These are phyloP conservation scores for Bullera alba DNA, from an alignment of 768 basidiomycete species.

Conservation along the genomic window DNA sequence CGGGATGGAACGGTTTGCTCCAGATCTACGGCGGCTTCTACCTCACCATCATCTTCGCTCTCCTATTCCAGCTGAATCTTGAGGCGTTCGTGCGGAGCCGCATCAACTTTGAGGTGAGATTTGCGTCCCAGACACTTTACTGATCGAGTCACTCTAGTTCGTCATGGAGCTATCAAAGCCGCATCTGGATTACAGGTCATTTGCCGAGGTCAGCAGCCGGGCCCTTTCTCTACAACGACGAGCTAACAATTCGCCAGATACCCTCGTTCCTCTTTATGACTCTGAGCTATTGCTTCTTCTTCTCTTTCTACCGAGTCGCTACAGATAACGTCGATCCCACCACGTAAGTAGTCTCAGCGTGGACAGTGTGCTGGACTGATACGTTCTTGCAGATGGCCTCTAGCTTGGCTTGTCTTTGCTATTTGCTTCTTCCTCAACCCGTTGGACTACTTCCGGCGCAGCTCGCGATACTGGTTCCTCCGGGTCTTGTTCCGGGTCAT, in stretches of 20 bases:
- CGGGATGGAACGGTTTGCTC: slow-evolving; percentile 66
- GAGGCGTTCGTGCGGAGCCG: slow-evolving; percentile 65
- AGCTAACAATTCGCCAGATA: slow-evolving; percentile 50
- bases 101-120: slow-evolving; percentile 83
- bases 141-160: slow-evolving; percentile 7
- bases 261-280: slow-evolving; percentile 71
- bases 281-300: slow-evolving; percentile 73
- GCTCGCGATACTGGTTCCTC: slow-evolving; percentile 75
- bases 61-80: slow-evolving; percentile 77
- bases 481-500: slow-evolving; percentile 59
- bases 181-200: slow-evolving; percentile 70
- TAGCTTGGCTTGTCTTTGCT: slow-evolving; percentile 65
- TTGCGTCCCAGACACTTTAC: slow-evolving; percentile 47
- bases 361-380: background rate
- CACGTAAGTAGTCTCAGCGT: slow-evolving; percentile 48
- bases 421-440: slow-evolving; percentile 65
- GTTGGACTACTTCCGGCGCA: slow-evolving; percentile 57
- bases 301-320: slow-evolving; percentile 67
- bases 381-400: slow-evolving; percentile 35
- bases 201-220: slow-evolving; percentile 54
- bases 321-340: slow-evolving; percentile 56
- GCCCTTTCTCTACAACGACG: background rate
- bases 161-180: slow-evolving; percentile 60
- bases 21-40: slow-evolving; percentile 69
- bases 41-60: slow-evolving; percentile 65